Base-by-base conservation (phyloP, 2,329 filamentous ascomycete species). In the Aspergillus tubingensis region DNA sequence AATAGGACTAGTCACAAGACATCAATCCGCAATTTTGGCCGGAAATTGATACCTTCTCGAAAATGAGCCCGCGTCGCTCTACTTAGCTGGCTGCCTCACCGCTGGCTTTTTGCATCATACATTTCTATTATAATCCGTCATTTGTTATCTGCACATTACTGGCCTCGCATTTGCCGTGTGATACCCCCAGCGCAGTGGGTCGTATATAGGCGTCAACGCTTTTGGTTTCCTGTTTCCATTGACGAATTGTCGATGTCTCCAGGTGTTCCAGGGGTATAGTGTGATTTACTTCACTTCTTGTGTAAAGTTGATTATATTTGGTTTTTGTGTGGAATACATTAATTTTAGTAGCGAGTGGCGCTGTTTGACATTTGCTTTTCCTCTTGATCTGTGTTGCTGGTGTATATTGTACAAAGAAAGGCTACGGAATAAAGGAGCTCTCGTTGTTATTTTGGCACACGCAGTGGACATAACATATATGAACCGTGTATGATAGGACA, bases 11-110 rank as follows among this genome's bases (percentile, higher is more conserved):
- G 72, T 44, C 65, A 68, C 48, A 76, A 72, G 60, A 72, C 64
- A 44, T 72, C 72, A 19, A 72, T 77, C 27, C 73, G 75, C 60
- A 76, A 62, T 54, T 50, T 78, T 32, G 74, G 76, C 30, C 76
- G 75, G 38, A 77, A 74, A 60, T 55, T 78, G 41, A 71, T 76
- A 47, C 70, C 67, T 23, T 67, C 66, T 49, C 62, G 68, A 49
- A 68, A 68, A 56, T 66, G 50, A 65, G 21, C 25, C 30, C 30
- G 13, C 17, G 32, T 13, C n/a, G 15, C n/a, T 49, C 23, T 41
- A 6, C 27, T 48, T 36, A n/a, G 23, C 23, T 36, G 11, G 32
- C 36, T 50, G 56, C 7, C 25, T n/a, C 27, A 15, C 21, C 39
- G 38, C 43, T 30, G 39, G 11, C 23, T 17, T 51, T 51, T 52